Conservation (phyloP, 371 early-diverging fungal genomes). For the Saksenaea oblongispora region DNA sequence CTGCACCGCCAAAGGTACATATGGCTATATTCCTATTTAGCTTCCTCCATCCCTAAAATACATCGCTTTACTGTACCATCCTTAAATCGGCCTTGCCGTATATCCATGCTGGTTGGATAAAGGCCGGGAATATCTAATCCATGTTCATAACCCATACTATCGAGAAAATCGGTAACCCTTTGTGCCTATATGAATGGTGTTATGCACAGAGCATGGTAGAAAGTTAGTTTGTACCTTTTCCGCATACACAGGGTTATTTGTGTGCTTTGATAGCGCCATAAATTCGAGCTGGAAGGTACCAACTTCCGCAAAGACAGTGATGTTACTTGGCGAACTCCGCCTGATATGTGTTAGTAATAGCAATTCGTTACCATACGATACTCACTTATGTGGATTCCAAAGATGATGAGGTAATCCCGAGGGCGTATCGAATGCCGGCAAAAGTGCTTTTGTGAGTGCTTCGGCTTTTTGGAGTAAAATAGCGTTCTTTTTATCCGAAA, state of each 20-base stretch:
- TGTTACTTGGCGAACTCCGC: conserved; percentile 11
- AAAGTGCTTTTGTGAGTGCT: conserved; percentile 51
- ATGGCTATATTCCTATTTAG: conserved; percentile 15
- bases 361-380: conserved; percentile 16
- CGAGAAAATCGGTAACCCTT: conserved; percentile 47
- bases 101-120: conserved; percentile 47
- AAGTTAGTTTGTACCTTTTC: conserved; percentile 44
- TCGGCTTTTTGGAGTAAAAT: conserved; percentile 49
- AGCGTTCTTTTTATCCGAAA: conserved; percentile 44
- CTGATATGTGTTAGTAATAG: conserved; percentile 12
- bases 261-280: conserved; percentile 72
- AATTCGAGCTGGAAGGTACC: conserved; percentile 90
- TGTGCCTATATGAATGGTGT: conserved; percentile 37
- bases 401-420: conserved; percentile 58
- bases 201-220: not conserved
- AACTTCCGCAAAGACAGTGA: conserved; percentile 72
- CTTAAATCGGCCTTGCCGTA: conserved; percentile 38
- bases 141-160: conserved; percentile 37
- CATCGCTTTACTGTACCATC: conserved; percentile 25
- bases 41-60: not conserved
- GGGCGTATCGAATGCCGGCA: conserved; percentile 64
- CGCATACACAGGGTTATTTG: conserved; percentile 62
- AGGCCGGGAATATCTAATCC: conserved; percentile 57
- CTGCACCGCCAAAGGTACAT: conserved; percentile 52
- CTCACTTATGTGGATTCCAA: conserved; percentile 42